Evolutionary conservation across 768 basidiomycete genomes (phyloP).

Genomic region (Suillus discolor): DNA sequence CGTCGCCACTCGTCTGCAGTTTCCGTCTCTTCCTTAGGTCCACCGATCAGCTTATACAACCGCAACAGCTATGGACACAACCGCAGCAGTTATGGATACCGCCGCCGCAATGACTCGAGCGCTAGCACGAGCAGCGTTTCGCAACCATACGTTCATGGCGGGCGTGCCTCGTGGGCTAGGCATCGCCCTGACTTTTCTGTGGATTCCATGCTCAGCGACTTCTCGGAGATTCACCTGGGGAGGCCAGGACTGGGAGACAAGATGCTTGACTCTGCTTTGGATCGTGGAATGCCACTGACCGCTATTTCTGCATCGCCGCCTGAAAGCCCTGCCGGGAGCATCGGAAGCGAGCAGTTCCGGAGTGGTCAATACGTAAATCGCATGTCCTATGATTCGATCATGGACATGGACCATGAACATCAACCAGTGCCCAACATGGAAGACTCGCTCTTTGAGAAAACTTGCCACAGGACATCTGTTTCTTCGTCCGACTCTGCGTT

Average conservation of each 20-base stretch:
- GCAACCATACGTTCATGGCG: constrained; percentile 56
- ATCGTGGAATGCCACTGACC: constrained; percentile 54
- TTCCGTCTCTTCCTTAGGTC: constrained; percentile 55
- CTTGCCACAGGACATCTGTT: constrained; percentile 49
- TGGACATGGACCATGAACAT: constrained; percentile 50
- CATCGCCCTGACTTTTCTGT: constrained; percentile 59
- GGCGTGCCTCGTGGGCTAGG: constrained; percentile 60
- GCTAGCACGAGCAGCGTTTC: constrained; percentile 61
- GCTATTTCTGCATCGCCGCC: constrained; percentile 71
- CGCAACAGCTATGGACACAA: constrained; percentile 61
- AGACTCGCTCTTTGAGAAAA: constrained; percentile 69
- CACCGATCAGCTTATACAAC: constrained; percentile 75
- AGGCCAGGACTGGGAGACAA: constrained; percentile 84
- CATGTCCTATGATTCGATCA: constrained; percentile 65
- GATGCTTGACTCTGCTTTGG: constrained; percentile 72
- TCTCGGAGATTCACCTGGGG: constrained; percentile 55
- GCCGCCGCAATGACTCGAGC: constrained; percentile 60
- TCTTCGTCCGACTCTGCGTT: constrained; percentile 64
- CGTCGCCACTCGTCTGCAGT: constrained; percentile 64
- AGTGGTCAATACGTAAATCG: constrained; percentile 32
- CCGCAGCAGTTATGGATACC: constrained; percentile 51
- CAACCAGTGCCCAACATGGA: constrained; percentile 32
- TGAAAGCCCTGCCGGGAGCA: constrained; percentile 37
- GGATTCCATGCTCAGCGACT: constrained; percentile 70
- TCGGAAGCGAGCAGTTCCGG: constrained; percentile 15